These are phyloP conservation scores for Xylariales sp. DNA, from an alignment of 2,329 filamentous ascomycete genomes.

Conservation along the genomic window DNA sequence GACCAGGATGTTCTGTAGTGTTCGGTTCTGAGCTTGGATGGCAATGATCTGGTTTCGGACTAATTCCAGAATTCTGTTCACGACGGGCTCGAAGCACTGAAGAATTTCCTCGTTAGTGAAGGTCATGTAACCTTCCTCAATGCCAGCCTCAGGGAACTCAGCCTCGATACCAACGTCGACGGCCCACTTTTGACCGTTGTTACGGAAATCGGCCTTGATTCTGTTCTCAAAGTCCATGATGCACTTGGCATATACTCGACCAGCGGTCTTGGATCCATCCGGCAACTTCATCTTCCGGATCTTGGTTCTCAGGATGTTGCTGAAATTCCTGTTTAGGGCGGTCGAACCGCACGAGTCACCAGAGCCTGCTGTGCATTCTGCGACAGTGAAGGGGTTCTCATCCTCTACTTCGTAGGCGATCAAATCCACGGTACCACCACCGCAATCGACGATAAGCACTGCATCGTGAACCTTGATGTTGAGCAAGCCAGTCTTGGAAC, in stretches of 20 bases:
- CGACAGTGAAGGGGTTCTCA: constrained; percentile 93
- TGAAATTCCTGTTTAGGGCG: constrained; percentile 95
- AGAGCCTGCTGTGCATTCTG: constrained; percentile 93
- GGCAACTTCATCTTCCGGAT: constrained; percentile 99
- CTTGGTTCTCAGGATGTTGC: constrained; percentile 94
- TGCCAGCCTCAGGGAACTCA: constrained; percentile 94
- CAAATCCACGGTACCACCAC: constrained; percentile 96
- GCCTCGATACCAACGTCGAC: constrained; percentile 98
- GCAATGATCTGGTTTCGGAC: constrained; percentile 98
- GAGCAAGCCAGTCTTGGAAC: constrained; percentile 90
- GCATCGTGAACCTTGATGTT: constrained; percentile 98
- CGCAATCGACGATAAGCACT: constrained; percentile 96
- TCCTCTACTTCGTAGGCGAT: constrained; percentile 99
- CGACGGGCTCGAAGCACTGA: constrained; percentile 97
- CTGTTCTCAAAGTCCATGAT: constrained; percentile 99
- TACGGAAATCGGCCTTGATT: constrained; percentile 99
- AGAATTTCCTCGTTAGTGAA: constrained; percentile 99
- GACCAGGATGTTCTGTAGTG: constrained; percentile 91
- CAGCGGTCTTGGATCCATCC: constrained; percentile 94
- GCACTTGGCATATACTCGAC: constrained; percentile 96
- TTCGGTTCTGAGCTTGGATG: constrained; percentile 93
- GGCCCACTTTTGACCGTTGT: constrained; percentile 98
- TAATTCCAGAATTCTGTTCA: constrained; percentile 92
- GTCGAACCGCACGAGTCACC: constrained; percentile 99
- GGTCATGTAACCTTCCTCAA: constrained; percentile 99